These are phyloP conservation scores for Pichia paraexigua DNA, from an alignment of 805 yeast genomes.

Conservation along the genomic window DNA sequence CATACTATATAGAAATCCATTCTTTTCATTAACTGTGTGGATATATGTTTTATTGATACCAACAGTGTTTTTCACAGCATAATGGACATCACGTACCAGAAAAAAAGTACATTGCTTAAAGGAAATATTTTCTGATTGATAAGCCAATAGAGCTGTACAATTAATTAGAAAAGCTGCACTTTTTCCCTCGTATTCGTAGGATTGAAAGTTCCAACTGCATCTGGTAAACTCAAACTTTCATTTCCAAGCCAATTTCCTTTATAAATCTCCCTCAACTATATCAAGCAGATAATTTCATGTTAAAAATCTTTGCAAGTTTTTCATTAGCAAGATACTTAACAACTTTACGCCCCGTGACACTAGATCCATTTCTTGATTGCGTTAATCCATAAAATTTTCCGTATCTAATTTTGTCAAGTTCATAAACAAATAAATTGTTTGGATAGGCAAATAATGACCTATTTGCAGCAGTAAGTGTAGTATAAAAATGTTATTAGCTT, in stretches of 20 bases:
- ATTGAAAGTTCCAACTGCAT: too few species aligned
- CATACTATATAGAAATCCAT: conserved; percentile 49
- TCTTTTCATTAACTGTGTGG: conserved; percentile 19
- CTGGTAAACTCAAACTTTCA: too few species aligned
- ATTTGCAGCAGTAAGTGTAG: conserved; percentile 65
- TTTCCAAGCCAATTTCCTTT: conserved; percentile 30
- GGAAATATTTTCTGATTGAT: conserved; percentile 35
- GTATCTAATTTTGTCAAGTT: conserved; percentile 42
- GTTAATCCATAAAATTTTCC: conserved; percentile 38
- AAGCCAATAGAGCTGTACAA: conserved; percentile 46
- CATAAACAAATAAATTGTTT: conserved; percentile 27
- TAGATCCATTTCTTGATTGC: conserved; percentile 39
- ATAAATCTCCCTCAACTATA: conserved; percentile 18
- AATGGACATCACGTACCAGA: conserved; percentile 55
- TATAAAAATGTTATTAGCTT: conserved; percentile 39
- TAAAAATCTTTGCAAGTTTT: conserved; percentile 9
- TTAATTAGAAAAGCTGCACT: conserved; percentile 50
- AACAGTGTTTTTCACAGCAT: conserved; percentile 39
- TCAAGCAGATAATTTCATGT: conserved; percentile 36
- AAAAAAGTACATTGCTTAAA: conserved; percentile 21
- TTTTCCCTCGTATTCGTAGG: too few species aligned
- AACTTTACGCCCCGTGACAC: conserved; percentile 29
- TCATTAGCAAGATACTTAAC: conserved; percentile 15
- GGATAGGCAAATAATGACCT: conserved; percentile 53
- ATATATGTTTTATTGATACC: conserved; percentile 24